phyloP scores from a whole-genome alignment of 805 yeast genomes.

The Candida parachauliodes region DNA sequence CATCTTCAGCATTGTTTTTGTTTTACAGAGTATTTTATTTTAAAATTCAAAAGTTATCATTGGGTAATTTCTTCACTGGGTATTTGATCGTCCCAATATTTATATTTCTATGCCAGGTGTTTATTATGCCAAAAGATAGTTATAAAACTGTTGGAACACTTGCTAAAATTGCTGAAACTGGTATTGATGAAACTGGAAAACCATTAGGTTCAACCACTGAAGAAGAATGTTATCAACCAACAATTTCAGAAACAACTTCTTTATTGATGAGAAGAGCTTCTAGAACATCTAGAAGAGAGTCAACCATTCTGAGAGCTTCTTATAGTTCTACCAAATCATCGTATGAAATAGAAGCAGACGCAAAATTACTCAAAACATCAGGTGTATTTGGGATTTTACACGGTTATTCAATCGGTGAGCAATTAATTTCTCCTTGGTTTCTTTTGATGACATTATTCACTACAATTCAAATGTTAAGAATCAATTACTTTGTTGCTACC shows the following conservation, averaged over 20 bases:
- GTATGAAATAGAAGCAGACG: conserved; percentile 64
- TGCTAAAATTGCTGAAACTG: conserved; percentile 68
- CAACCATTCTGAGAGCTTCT: conserved; percentile 23
- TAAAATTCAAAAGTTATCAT: conserved; percentile 33
- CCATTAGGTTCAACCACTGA: conserved; percentile 39
- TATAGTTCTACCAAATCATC: conserved; percentile 50
- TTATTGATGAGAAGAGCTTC: conserved; percentile 35
- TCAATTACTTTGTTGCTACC: conserved; percentile 91
- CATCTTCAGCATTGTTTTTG: conserved; percentile 85
- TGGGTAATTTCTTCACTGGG: conserved; percentile 58
- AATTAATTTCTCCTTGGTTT: conserved; percentile 70
- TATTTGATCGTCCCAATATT: conserved; percentile 77
- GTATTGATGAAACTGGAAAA: conserved; percentile 66
- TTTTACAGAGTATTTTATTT: conserved; percentile 66
- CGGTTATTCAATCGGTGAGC: conserved; percentile 48
- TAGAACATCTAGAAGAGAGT: conserved; percentile 25
- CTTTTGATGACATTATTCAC: conserved; percentile 73
- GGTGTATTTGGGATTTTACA: conserved; percentile 81
- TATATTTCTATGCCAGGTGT: conserved; percentile 67
- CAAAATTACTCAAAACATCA: conserved; percentile 49
- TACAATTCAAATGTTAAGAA: conserved; percentile 83
- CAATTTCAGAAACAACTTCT: conserved; percentile 39
- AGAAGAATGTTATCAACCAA: conserved; percentile 22
- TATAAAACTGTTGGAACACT: conserved; percentile 69
- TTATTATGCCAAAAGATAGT: conserved; percentile 75